Evolutionary conservation across 78 protist species (phyloP), one percentile per base, ranked within the genome.

Genomic region (Speleostelium caveatum): DNA sequence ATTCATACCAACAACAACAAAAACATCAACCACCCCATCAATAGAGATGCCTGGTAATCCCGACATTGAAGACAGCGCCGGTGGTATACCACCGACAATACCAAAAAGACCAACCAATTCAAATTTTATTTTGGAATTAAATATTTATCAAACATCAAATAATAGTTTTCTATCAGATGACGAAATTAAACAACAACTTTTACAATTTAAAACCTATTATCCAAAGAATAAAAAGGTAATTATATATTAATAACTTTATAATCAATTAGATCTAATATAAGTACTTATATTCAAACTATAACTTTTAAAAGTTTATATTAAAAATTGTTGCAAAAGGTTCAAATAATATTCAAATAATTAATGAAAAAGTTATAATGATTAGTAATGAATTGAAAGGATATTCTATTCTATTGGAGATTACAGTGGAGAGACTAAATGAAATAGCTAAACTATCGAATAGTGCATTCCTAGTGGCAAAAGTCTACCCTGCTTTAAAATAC

Each of bases 401-500:
- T 75, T 73, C 93, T 10, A 86, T 86, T 19, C 51, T 86, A 41
- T 66, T 86, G 5, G 93, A 86, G 42, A 67, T 69, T 21, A 75
- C 93, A 72, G 63, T 75, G n/a, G 93, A 86, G 39, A 51, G 93
- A 39, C 51, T 86, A 32, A 38, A 55, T 72, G n/a, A 16, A n/a
- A 35, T 86, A 21, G 93, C 65, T 32, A 17, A 86, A 33, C 35
- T 86, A 17, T 1, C 2, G 3, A 28, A 71, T 30, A 45, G 67
- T 28, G 41, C 62, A 21, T 86, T 86, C 42, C 49, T 86, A 2
- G 35, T 58, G 73, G 42, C 71, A 24, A 69, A 53, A 45, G 76
- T 86, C 19, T 86, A 75, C 55, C 93, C 93, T 8, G 86, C 86
- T 28, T 24, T 86, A 36, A 86, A 86, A 56, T 86, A 86, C 71